A percentile compares a stretch with the other conserved stretches of the same genome.
These are phyloP conservation scores for Exophiala spinifera DNA, from an alignment of 2,329 filamentous ascomycete species.

Conservation along the genomic window DNA sequence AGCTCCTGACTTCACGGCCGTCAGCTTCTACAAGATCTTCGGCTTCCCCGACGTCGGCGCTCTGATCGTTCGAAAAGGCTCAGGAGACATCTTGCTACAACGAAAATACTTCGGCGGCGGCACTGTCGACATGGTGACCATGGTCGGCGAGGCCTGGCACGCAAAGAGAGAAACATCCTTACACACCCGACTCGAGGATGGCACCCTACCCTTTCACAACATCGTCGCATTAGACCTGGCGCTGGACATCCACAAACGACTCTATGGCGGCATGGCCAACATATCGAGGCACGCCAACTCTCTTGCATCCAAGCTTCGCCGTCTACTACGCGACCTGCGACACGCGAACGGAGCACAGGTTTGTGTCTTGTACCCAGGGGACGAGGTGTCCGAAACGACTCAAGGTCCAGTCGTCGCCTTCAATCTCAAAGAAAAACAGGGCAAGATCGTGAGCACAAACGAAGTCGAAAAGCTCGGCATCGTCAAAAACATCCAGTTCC, in stretches of 20 bases:
- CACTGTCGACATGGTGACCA: constrained; percentile 85
- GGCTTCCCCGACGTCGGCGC: constrained; percentile 90
- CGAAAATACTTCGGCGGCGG: constrained; percentile 89
- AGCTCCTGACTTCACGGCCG: constrained; percentile 77
- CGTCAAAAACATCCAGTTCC: constrained; percentile 75
- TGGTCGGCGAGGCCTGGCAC: constrained; percentile 77
- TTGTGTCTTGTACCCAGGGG: constrained; percentile 62
- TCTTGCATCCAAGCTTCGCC: constrained; percentile 59
- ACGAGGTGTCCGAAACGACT: constrained; percentile 28
- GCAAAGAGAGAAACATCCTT: constrained; percentile 67
- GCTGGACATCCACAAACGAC: constrained; percentile 62
- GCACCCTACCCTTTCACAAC: constrained; percentile 83
- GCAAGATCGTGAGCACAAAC: constrained; percentile 72
- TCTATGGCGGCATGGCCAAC: constrained; percentile 69
- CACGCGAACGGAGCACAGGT: constrained; percentile 68
- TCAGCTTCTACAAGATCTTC: constrained; percentile 98
- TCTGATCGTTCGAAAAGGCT: constrained; percentile 72
- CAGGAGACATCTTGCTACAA: constrained; percentile 60
- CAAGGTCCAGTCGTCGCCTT: constrained; percentile 79
- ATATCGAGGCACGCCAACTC: constrained; percentile 69
- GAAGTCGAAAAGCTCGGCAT: constrained; percentile 85
- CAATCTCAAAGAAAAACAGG: constrained; percentile 68
- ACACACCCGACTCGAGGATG: constrained; percentile 85
- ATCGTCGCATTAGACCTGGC: constrained; percentile 80
- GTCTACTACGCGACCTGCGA: constrained; percentile 56